Conservation (phyloP, 2,329 filamentous ascomycete species). For the Calonectria crousiana region DNA sequence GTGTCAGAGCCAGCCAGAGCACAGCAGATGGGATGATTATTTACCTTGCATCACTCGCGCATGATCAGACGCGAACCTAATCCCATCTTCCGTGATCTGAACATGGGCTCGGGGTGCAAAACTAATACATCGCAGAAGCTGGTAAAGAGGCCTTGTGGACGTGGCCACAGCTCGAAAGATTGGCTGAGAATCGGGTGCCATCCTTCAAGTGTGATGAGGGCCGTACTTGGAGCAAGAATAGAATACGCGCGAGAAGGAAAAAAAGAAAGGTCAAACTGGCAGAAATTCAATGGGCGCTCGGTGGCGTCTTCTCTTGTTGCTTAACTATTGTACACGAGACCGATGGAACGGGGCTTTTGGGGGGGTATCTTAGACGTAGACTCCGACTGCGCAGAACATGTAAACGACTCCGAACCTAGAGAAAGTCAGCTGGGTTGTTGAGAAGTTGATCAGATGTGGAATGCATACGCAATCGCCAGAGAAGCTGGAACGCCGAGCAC, state of each 20-base stretch:
- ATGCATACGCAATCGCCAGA: constrained; percentile 84
- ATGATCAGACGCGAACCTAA: constrained; percentile 91
- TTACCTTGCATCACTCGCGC: constrained; percentile 91
- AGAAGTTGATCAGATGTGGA: background rate
- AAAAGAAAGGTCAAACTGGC: constrained; percentile 36
- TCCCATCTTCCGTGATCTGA: constrained; percentile 85
- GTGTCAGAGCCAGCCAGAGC: constrained; percentile 18
- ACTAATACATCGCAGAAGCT: constrained; percentile 69
- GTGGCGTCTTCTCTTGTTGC: constrained; percentile 47
- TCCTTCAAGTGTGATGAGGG: constrained; percentile 26
- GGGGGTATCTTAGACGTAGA: constrained; percentile 87
- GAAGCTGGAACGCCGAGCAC: constrained; percentile 88
- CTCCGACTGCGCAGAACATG: constrained; percentile 98
- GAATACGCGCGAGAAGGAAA: constrained; percentile 23
- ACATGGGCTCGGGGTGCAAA: constrained; percentile 70
- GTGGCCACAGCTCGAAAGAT: constrained; percentile 82
- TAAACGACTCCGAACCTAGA: constrained; percentile 91
- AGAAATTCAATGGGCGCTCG: constrained; percentile 44
- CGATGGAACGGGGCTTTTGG: constrained; percentile 46
- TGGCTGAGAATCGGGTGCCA: constrained; percentile 55
- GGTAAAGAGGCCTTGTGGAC: constrained; percentile 81
- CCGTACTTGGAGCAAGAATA: constrained; percentile 13
- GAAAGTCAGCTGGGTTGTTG: constrained; percentile 33
- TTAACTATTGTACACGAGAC: constrained; percentile 54
- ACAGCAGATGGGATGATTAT: constrained; percentile 30